Evolutionary conservation across 352 stramenopile species (phyloP), one percentile per base, ranked within the genome.

Genomic region (Phytopythium delawarense): DNA sequence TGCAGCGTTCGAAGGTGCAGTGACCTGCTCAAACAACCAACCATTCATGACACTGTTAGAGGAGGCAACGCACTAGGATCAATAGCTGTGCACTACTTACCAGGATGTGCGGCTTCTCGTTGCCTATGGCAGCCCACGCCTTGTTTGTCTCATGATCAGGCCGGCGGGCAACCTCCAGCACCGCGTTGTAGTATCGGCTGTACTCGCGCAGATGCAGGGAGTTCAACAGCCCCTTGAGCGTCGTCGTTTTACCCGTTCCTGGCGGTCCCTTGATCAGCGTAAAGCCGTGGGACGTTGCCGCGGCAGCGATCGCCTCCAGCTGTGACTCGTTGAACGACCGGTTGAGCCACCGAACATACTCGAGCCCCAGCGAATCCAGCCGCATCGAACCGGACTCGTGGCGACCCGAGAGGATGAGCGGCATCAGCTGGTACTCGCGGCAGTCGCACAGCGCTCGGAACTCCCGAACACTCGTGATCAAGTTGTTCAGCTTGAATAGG

Each of bases 1-100:
- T 21, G 95, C 96, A 61, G 92, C 93, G 78, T 99, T 99, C 28
- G 91, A 98, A 13, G 95, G 96, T 13, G 96, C 94, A 13, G 87
- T 92, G 28, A 98, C 81, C 81, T 89, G 30, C 4, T 35, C 23
- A 3, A 50, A 23, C 23, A 32, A 32, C 34, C 23, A 53, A 53
- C n/a, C n/a, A 32, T 4, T 13, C 0, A 56, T 39, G 15, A 2
- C 6, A 46, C 1, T 25, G 32, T n/a, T 23, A 59, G 8, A 25
- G 37, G 16, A 52, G 42, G 13, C 21, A 16, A 21, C n/a, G 23
- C 7, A 50, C 6, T 34, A 5, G 23, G 8, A 20, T 21, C 7
- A 34, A 3, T 28, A 28, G 37, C 46, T 16, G 15, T 7, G 0
- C 32, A 53, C 18, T 18, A 50, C 71, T 42, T 77, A 89, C 88